Percentiles rank a stretch among this genome's conserved stretches.
Evolutionary conservation across 768 basidiomycete genomes (phyloP).

Genomic region (Suillus lakei): DNA sequence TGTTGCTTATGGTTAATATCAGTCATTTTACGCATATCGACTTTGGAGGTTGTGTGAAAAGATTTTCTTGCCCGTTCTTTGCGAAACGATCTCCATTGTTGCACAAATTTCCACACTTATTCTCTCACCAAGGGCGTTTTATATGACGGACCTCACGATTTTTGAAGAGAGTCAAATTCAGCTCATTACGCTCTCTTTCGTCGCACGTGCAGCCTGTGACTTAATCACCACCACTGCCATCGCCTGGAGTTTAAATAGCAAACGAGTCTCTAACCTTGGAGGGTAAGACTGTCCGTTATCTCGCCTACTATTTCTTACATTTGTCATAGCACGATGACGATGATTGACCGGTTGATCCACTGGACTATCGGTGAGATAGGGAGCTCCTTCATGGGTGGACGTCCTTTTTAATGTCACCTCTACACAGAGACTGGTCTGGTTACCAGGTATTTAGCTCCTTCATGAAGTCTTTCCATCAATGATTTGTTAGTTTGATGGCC

Average conservation of each 20-base stretch:
- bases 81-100: not conserved
- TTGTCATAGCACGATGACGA: not conserved
- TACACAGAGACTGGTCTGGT: not conserved
- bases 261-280: not conserved
- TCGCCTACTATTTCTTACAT: not conserved
- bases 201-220: slow-evolving; percentile 1
- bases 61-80: not conserved
- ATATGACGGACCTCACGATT: not conserved
- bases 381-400: not conserved
- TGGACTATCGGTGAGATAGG: not conserved
- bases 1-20: not conserved
- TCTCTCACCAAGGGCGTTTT: not conserved
- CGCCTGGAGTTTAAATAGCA: not conserved
- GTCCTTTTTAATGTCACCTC: not conserved
- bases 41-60: slow-evolving; percentile 5
- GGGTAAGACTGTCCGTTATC: not conserved
- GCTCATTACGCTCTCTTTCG: not conserved
- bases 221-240: not conserved
- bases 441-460: not conserved
- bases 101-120: not conserved
- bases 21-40: slow-evolving; percentile 12
- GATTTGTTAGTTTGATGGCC: slow-evolving; percentile 1
- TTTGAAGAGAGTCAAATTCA: not conserved
- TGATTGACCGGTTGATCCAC: not conserved
- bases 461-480: not conserved